Evolutionary conservation across 2,329 filamentous ascomycete genomes (phyloP).

Genomic region (Xylaria sp.): DNA sequence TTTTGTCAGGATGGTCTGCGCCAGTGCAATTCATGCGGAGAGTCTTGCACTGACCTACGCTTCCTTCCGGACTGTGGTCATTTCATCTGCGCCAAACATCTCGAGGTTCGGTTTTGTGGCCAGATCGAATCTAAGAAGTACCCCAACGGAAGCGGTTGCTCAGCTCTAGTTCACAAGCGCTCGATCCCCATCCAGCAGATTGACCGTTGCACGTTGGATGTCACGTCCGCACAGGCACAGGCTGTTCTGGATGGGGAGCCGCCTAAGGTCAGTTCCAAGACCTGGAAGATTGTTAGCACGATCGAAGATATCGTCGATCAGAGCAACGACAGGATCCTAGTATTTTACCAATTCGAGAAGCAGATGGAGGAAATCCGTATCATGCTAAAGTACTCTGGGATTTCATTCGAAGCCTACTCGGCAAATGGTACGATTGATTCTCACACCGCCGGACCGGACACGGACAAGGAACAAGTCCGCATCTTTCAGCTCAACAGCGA

Average conservation of each 20-base stretch:
- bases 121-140: conserved; percentile 27
- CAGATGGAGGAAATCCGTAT: conserved; percentile 47
- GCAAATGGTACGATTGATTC: neutral
- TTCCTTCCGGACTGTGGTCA: conserved; percentile 48
- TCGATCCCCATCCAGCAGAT: conserved; percentile 32
- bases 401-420: conserved; percentile 36
- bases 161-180: conserved; percentile 23
- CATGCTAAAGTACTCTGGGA: conserved; percentile 32
- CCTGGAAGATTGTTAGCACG: conserved; percentile 36
- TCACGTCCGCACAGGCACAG: neutral
- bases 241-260: neutral
- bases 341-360: conserved; percentile 53
- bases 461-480: conserved; percentile 42
- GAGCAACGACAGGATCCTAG: conserved; percentile 46
- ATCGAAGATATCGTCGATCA: conserved; percentile 34
- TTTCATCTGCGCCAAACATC: conserved; percentile 42
- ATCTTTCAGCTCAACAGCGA: conserved; percentile 54
- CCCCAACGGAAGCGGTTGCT: conserved; percentile 28
- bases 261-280: conserved; percentile 41
- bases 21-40: conserved; percentile 37
- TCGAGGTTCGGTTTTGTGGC: conserved; percentile 35
- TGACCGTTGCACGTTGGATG: conserved; percentile 17
- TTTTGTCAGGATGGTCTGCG: neutral
- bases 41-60: conserved; percentile 18
- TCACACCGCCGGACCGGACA: neutral